Base-by-base conservation (phyloP, 805 yeast species). In the Teunomyces lycoperdinae region DNA sequence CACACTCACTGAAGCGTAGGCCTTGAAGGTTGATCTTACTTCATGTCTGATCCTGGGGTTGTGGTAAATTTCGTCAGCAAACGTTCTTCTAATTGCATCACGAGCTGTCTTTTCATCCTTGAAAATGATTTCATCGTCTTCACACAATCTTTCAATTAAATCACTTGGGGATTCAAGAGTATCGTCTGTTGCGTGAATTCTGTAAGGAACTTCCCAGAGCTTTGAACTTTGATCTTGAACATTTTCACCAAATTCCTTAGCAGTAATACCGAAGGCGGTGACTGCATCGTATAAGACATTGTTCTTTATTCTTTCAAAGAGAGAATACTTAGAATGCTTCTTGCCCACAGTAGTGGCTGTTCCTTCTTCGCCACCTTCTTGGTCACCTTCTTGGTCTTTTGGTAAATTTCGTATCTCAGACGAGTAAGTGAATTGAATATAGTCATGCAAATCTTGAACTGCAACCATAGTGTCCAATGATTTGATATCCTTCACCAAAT, bases 371-470 rank as follows among this genome's bases (percentile, higher is more conserved):
- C 51, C 54, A 20, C 46, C 58, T 10, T 51, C 55, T 32, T 48
- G 51, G 11, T 51, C 54, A 20, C 46, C 58, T 10, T 51, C 55
- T 32, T 48, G 51, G 11, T 50, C 50, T 47, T 55, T 52, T 16
- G 78, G 47, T 35, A 57, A 68, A 45, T 82, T 83, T 50, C 80
- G 79, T 42, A 85, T 65, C 52, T 80, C 78, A 2, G 74, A 66
- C n/a, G 88, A 78, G 57, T 83, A 85, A 1, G 77, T 73, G 69
- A 91, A 94, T 56, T 83, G 85, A 47, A 94, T 63, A 63, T 85
- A 91, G 52, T 91, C 96, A 57, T 84, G 82, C 31, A 89, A 71
- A 69, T 94, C 99, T 66, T 92, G 97, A 47, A 85, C 77, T 50
- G 89, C 96, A 4, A 86, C 85, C 65, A 89, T 79, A 4, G 85